Evolutionary conservation across 768 basidiomycete species (phyloP).

Genomic region (Boletus rubropictus): DNA sequence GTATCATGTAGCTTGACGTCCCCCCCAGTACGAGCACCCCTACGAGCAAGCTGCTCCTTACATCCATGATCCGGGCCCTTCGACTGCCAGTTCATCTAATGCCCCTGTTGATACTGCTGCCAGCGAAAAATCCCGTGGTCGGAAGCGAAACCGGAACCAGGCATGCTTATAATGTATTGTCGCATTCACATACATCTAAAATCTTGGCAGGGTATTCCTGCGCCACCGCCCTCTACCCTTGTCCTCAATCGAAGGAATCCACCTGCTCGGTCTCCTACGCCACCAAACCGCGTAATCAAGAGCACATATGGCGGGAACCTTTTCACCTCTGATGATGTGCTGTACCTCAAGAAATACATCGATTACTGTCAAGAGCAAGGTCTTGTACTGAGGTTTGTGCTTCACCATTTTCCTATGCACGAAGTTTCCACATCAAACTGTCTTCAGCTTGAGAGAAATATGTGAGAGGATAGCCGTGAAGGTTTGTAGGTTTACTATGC

Average conservation of each 20-base stretch:
- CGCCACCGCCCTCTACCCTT: constrained; percentile 58
- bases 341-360: constrained; percentile 82
- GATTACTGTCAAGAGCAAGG: constrained; percentile 89
- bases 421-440: constrained; percentile 24
- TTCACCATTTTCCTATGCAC: not conserved
- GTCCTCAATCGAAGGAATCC: constrained; percentile 62
- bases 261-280: constrained; percentile 75
- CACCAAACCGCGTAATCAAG: constrained; percentile 77
- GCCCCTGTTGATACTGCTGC: constrained; percentile 20
- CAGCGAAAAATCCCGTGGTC: constrained; percentile 51
- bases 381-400: constrained; percentile 62
- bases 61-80: constrained; percentile 47
- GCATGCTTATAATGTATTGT: constrained; percentile 28
- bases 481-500: constrained; percentile 33
- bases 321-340: constrained; percentile 78
- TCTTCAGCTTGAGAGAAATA: constrained; percentile 59
- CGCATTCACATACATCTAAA: constrained; percentile 1
- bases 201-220: constrained; percentile 47
- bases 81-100: constrained; percentile 39
- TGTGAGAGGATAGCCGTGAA: constrained; percentile 84
- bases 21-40: constrained; percentile 47
- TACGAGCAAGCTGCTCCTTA: constrained; percentile 56
- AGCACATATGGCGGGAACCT: constrained; percentile 87
- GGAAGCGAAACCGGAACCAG: constrained; percentile 62
- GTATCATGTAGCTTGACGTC: constrained; percentile 5